These are phyloP conservation scores for Ziziphus jujuba DNA, from an alignment of 306 rosid species.

Conservation along the genomic window DNA sequence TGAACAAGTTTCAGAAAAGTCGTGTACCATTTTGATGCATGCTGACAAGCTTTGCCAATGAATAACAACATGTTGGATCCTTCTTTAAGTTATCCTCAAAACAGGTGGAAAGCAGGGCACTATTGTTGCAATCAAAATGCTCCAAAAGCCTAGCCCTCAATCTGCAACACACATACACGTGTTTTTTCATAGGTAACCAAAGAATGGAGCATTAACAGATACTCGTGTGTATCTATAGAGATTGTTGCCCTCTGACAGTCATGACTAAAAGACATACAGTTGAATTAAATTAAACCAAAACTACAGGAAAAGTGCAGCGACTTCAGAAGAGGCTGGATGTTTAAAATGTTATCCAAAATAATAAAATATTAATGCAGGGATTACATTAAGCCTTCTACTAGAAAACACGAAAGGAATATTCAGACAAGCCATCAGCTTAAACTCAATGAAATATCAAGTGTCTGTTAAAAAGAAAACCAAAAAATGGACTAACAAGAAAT, in stretches of 20 bases:
- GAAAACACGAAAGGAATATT: neutral
- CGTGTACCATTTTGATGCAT: conserved; percentile 66
- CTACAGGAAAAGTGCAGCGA: neutral
- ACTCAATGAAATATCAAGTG: neutral
- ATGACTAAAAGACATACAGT: neutral
- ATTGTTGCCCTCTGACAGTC: neutral
- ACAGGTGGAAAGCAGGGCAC: conserved; percentile 32
- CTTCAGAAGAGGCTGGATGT: neutral
- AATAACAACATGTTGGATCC: conserved; percentile 65
- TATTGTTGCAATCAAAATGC: conserved; percentile 52
- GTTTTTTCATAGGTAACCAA: conserved; percentile 18
- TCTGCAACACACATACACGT: conserved; percentile 42
- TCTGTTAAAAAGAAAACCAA: neutral
- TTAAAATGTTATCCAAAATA: neutral
- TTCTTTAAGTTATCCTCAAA: conserved; percentile 67
- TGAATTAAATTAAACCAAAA: neutral
- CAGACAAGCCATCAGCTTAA: neutral
- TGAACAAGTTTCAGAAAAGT: conserved; percentile 16
- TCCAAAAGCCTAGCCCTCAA: conserved; percentile 56
- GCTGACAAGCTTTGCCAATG: conserved; percentile 68
- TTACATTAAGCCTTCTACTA: neutral
- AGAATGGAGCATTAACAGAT: neutral
- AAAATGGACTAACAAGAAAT: neutral
- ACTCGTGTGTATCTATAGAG: neutral
- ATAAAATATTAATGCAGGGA: neutral